Evolutionary conservation across 1,284 basidiomycete genomes (phyloP), one percentile per base, ranked within the genome.

Genomic region (Microstroma glucosiphilum): DNA sequence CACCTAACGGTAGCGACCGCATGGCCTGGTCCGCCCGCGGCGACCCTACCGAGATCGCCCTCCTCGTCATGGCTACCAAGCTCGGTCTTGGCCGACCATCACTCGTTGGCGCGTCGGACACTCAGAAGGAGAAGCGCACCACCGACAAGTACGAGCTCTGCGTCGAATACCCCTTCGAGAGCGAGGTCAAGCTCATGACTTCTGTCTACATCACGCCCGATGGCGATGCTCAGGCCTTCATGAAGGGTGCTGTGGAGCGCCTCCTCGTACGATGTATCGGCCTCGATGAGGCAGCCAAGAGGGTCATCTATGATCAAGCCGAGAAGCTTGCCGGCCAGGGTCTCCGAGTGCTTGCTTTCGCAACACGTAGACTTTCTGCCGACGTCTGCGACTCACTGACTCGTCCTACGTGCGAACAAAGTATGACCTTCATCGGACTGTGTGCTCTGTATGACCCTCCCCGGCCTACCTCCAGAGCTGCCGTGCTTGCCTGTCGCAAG

Each of bases 391-490:
- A 37, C 15, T 60, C 58, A 6, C 46, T 61, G 69, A 48, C 43
- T n/a, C 72, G 75, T 23, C 64, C 63, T 1, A 82, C 84, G 1
- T 83, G 86, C 13, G 88, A 89, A 78, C 75, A 80, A 21, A 82
- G 82, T 26, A 84, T 87, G 72, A 81, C 80, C 6, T 85, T 89
- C 80, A 80, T 86, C 8, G 87, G 85, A 9, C 81, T 88, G 1
- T 85, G 83, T 12, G 87, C 87, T 59, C 85, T 89, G 62, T 77
- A 78, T 69, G 87, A 89, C 72, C 87, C 87, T 15, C 88, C 87
- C n/a, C 83, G 87, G 43, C 85, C 84, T 12, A 86, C 88, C 71
- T 85, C 85, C 2, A 80, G 83, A 1, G 84, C 82, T 12, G 86
- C 87, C 23, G 87, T 89, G 0, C 81, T 82, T 56, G 83, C 84